These are phyloP conservation scores for Mrakia frigida DNA, from an alignment of 768 basidiomycete genomes.

Conservation along the genomic window DNA sequence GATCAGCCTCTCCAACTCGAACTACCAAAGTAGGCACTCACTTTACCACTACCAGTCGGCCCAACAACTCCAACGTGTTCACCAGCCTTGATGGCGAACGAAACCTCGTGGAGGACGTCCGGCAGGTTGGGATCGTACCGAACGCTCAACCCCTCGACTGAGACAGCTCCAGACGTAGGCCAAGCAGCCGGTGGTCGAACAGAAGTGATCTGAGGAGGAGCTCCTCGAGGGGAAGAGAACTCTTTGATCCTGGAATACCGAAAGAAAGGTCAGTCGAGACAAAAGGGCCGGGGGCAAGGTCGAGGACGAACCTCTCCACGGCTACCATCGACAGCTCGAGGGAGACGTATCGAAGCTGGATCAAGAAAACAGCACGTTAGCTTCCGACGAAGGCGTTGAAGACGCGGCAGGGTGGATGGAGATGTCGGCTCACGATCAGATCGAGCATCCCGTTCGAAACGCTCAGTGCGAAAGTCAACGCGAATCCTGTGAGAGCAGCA, in stretches of 20 bases:
- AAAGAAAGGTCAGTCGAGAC: slow-evolving; percentile 49
- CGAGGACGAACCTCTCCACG: slow-evolving; percentile 54
- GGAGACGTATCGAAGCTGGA: slow-evolving; percentile 31
- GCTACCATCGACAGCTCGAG: slow-evolving; percentile 47
- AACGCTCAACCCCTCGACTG: slow-evolving; percentile 68
- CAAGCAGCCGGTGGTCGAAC: slow-evolving; percentile 72
- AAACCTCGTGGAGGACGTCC: slow-evolving; percentile 40
- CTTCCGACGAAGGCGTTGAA: too few species aligned
- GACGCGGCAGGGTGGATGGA: too few species aligned
- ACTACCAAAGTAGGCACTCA: neutral
- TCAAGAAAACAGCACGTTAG: too few species aligned
- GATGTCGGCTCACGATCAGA: slow-evolving; percentile 53
- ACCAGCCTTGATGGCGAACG: slow-evolving; percentile 38
- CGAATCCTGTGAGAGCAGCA: slow-evolving; percentile 79
- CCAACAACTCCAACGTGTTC: slow-evolving; percentile 42
- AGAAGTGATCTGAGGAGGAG: slow-evolving; percentile 57
- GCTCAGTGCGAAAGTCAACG: slow-evolving; percentile 73
- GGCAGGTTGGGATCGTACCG: slow-evolving; percentile 58
- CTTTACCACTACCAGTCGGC: slow-evolving; percentile 34
- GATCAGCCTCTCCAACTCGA: neutral
- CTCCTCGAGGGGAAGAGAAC: slow-evolving; percentile 64
- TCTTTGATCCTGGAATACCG: slow-evolving; percentile 86
- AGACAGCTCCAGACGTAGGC: slow-evolving; percentile 61
- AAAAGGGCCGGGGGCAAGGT: neutral
- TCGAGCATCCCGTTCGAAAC: slow-evolving; percentile 61